A percentile compares a stretch with the other conserved stretches of the same genome.
Conservation (phyloP, 352 stramenopile genomes). For the Phytophthora sansomeana region DNA sequence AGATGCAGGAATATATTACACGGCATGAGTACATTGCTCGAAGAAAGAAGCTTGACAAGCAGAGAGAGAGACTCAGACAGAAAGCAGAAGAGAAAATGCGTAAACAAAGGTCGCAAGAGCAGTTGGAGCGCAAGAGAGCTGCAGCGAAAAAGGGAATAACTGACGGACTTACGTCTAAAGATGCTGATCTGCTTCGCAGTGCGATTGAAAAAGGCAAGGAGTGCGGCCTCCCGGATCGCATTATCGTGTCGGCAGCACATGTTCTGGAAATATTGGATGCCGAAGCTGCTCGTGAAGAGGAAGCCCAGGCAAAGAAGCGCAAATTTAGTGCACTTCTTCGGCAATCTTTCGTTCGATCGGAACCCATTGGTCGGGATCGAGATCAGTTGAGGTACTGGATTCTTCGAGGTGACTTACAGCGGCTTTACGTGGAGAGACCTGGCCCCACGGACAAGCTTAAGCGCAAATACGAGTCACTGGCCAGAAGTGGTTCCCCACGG, state of each 20-base stretch:
- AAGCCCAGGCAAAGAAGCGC: constrained; percentile 66
- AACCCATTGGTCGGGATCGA: constrained; percentile 76
- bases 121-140: constrained; percentile 65
- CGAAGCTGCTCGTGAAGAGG: constrained; percentile 70
- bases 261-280: constrained; percentile 82
- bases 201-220: constrained; percentile 83
- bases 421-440: constrained; percentile 78
- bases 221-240: constrained; percentile 61
- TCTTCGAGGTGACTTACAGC: constrained; percentile 66
- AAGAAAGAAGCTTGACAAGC: constrained; percentile 75
- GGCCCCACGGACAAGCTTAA: constrained; percentile 50
- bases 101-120: constrained; percentile 72
- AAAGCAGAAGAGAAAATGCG: constrained; percentile 66
- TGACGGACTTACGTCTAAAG: constrained; percentile 68
- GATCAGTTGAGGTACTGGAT: constrained; percentile 75
- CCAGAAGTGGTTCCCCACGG: constrained; percentile 36
- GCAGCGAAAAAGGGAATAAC: constrained; percentile 76
- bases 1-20: constrained; percentile 71
- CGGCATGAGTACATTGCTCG: constrained; percentile 83
- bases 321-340: constrained; percentile 71
- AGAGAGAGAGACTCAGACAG: constrained; percentile 67
- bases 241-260: constrained; percentile 78
- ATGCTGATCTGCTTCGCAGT: constrained; percentile 53
- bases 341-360: constrained; percentile 75
- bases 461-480: constrained; percentile 53